phyloP scores from a whole-genome alignment of 805 yeast species.

The Saccharomycopsis sp. region DNA sequence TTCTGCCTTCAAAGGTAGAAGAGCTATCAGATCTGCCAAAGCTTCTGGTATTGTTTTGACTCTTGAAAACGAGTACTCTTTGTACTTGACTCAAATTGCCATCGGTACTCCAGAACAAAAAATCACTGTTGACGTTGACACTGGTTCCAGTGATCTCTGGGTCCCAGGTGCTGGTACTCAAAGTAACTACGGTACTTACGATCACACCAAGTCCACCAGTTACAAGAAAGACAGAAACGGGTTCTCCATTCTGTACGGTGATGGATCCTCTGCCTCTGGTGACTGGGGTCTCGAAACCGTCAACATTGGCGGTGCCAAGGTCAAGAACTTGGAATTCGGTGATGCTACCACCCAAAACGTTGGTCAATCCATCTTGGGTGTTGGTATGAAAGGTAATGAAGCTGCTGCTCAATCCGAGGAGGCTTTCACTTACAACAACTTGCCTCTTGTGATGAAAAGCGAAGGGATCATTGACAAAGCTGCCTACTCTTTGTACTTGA shows the following conservation, averaged over 20 bases:
- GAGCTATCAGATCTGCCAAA: background rate
- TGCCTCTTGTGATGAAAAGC: constrained; percentile 28
- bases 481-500: constrained; percentile 57
- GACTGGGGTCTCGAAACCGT: constrained; percentile 30
- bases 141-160: constrained; percentile 30
- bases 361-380: constrained; percentile 16
- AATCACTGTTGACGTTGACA: constrained; percentile 25
- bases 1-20: background rate
- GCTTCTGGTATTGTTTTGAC: constrained; percentile 10
- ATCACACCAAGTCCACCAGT: constrained; percentile 27
- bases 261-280: constrained; percentile 43
- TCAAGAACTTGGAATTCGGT: constrained; percentile 14
- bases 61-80: constrained; percentile 14
- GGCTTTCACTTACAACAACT: constrained; percentile 39
- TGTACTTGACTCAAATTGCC: constrained; percentile 25
- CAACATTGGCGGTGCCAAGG: constrained; percentile 13
- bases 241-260: constrained; percentile 38
- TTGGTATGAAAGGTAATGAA: constrained; percentile 16
- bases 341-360: constrained; percentile 18
- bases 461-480: constrained; percentile 35
- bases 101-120: constrained; percentile 25
- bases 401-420: constrained; percentile 5
- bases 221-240: constrained; percentile 27
- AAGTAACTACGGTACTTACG: constrained; percentile 32
- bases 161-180: constrained; percentile 20